Conservation (phyloP, 2,329 filamentous ascomycete genomes). For the Talaromyces sp. region DNA sequence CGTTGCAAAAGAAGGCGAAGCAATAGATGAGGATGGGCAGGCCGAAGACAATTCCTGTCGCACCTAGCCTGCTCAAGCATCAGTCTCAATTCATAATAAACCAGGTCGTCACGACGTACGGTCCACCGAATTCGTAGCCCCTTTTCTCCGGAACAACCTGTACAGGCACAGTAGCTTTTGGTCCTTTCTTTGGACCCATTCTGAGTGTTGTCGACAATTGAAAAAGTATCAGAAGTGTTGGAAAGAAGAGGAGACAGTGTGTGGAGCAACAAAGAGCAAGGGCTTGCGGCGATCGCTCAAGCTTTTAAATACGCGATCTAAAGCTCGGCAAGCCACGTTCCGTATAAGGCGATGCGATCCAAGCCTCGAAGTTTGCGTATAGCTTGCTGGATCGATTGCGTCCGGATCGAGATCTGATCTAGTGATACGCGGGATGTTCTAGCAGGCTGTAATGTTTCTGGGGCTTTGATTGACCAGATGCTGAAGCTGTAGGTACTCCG, state of each 20-base stretch:
- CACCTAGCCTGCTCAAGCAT: constrained; percentile 60
- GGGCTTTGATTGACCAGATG: not conserved
- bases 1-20: constrained; percentile 85
- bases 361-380: not conserved
- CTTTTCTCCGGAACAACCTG: constrained; percentile 40
- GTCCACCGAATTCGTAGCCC: constrained; percentile 48
- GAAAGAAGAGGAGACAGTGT: not conserved
- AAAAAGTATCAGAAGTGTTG: not conserved
- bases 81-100: constrained; percentile 10
- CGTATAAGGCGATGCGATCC: constrained; percentile 20
- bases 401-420: not conserved
- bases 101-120: constrained; percentile 37
- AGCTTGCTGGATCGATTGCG: not conserved
- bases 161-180: constrained; percentile 30
- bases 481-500: not conserved
- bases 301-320: constrained; percentile 17
- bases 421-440: not conserved
- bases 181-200: constrained; percentile 28
- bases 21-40: constrained; percentile 75
- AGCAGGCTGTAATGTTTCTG: not conserved
- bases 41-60: constrained; percentile 71
- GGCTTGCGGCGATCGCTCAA: not conserved
- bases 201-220: not conserved
- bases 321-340: constrained; percentile 12
- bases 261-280: constrained; percentile 13